Evolutionary conservation across 768 basidiomycete species (phyloP).

Genomic region (Agrocybe chaxingu): DNA sequence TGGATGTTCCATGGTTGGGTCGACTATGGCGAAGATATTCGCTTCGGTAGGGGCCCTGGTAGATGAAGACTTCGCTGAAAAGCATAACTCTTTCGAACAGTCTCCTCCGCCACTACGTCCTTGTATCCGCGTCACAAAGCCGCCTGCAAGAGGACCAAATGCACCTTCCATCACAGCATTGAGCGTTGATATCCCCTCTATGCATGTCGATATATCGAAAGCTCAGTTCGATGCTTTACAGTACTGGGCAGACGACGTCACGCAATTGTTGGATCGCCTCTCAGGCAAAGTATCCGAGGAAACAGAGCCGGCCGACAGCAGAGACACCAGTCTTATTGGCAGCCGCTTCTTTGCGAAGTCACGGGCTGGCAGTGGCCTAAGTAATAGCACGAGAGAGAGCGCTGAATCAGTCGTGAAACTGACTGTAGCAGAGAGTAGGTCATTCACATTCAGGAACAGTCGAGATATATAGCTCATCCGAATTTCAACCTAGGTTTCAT

Average conservation of each 20-base stretch:
- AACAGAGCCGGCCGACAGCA: conserved; percentile 28
- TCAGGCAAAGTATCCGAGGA: conserved; percentile 15
- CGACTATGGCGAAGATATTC: conserved; percentile 39
- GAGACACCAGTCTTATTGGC: conserved; percentile 69
- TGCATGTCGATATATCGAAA: conserved; percentile 64
- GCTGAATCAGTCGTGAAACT: conserved; percentile 52
- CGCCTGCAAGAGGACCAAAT: conserved; percentile 6
- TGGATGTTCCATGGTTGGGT: conserved; percentile 41
- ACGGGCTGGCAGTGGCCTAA: conserved; percentile 36
- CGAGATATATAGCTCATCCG: background rate
- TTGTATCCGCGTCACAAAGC: conserved; percentile 30
- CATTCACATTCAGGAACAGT: conserved; percentile 21
- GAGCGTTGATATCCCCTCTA: conserved; percentile 54
- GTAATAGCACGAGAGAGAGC: conserved; percentile 19
- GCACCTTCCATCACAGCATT: conserved; percentile 23
- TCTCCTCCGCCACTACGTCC: conserved; percentile 24
- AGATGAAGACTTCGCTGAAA: conserved; percentile 9
- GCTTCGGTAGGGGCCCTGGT: conserved; percentile 48
- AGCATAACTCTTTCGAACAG: background rate
- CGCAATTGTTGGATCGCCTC: conserved; percentile 63
- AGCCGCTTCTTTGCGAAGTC: conserved; percentile 73
- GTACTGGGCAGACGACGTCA: conserved; percentile 82
- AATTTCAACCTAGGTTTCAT: conserved; percentile 26
- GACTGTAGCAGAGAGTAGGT: conserved; percentile 27
- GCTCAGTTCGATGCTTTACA: conserved; percentile 71